Evolutionary conservation across 371 early-diverging fungal species (phyloP).

Genomic region (Actinomortierella ambigua): DNA sequence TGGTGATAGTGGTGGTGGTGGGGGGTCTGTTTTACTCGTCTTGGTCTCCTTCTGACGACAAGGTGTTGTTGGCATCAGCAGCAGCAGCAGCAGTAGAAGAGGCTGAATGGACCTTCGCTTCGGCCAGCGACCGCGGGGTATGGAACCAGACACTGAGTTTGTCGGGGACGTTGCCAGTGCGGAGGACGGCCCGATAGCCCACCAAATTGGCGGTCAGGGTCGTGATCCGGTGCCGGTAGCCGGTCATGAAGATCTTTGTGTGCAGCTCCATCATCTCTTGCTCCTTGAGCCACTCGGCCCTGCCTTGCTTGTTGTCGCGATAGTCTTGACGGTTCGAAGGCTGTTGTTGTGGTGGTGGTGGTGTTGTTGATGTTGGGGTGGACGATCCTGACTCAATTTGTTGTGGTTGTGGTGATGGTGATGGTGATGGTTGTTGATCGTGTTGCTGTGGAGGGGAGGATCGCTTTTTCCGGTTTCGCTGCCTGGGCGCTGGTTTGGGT

Average conservation of each 20-base stretch:
- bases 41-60: too few species aligned
- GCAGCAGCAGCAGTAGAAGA: too few species aligned
- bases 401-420: too few species aligned
- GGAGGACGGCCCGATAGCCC: constrained; percentile 32
- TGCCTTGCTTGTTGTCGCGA: too few species aligned
- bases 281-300: constrained; percentile 5
- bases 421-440: neutral
- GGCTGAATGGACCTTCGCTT: constrained; percentile 16
- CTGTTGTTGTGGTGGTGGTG: neutral
- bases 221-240: constrained; percentile 18
- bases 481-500: too few species aligned
- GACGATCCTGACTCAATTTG: neutral
- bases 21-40: too few species aligned
- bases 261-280: constrained; percentile 36
- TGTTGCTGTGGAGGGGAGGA: neutral
- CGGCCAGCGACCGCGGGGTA: constrained; percentile 31
- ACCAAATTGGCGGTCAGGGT: constrained; percentile 34
- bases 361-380: neutral
- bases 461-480: too few species aligned
- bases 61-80: too few species aligned
- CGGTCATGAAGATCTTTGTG: constrained; percentile 28
- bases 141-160: constrained; percentile 40
- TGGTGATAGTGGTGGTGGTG: too few species aligned
- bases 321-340: too few species aligned
- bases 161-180: constrained; percentile 16